phyloP scores from a whole-genome alignment of 1,284 basidiomycete species.

The Ganoderma meredithae region DNA sequence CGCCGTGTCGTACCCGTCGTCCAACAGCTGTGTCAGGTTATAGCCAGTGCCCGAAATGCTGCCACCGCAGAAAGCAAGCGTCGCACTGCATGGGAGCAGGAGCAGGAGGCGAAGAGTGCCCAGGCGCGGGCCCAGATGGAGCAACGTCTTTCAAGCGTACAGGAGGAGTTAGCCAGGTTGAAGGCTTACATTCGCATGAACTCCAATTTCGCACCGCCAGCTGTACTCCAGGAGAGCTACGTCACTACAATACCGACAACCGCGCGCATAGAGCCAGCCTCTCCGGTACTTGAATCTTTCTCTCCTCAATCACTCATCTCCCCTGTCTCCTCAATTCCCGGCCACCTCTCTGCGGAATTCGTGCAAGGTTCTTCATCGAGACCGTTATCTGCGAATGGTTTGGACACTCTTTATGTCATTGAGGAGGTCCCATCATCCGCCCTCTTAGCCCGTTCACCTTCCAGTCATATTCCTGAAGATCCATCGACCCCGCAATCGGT shows the following conservation, averaged over 20 bases:
- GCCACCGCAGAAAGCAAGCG: slow-evolving; percentile 66
- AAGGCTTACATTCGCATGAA: slow-evolving; percentile 49
- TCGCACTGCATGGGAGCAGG: slow-evolving; percentile 69
- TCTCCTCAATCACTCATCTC: slow-evolving; percentile 19
- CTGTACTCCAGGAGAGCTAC: not conserved
- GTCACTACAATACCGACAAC: slow-evolving; percentile 20
- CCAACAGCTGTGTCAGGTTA: slow-evolving; percentile 58
- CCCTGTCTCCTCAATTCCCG: slow-evolving; percentile 16
- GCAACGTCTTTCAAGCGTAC: slow-evolving; percentile 61
- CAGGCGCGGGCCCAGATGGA: slow-evolving; percentile 68
- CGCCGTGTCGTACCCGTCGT: slow-evolving; percentile 53
- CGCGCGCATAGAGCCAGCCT: slow-evolving; percentile 22
- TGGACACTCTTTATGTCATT: not conserved
- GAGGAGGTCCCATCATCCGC: slow-evolving; percentile 1
- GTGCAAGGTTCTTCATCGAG: slow-evolving; percentile 51
- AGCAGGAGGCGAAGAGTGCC: slow-evolving; percentile 64
- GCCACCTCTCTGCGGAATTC: slow-evolving; percentile 36
- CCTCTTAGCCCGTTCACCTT: not conserved
- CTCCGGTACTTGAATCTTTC: slow-evolving; percentile 7
- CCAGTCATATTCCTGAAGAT: not conserved
- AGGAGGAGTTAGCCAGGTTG: slow-evolving; percentile 61
- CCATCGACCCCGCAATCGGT: slow-evolving; percentile 27
- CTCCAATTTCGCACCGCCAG: slow-evolving; percentile 22
- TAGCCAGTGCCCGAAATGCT: slow-evolving; percentile 59
- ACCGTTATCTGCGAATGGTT: slow-evolving; percentile 28